phyloP scores from a whole-genome alignment of 805 yeast species.

The Lachancea kluyveri region DNA sequence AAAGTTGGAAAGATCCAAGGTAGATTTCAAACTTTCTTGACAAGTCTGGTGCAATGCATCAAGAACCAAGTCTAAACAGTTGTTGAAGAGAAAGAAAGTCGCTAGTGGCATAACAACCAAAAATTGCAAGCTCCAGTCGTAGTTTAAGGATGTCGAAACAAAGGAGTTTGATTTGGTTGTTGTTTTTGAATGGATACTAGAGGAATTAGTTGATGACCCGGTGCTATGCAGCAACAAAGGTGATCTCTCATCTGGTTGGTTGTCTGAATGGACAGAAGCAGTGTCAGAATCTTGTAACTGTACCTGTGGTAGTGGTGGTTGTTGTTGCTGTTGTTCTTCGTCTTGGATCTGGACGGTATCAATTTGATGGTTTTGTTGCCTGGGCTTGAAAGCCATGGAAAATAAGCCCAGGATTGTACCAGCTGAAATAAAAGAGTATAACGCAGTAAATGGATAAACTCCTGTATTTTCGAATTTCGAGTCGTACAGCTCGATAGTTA shows the following conservation, averaged over 20 bases:
- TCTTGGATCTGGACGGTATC: slow-evolving; percentile 7
- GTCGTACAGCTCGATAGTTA: slow-evolving; percentile 43
- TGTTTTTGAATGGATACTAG: slow-evolving; percentile 5
- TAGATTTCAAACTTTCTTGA: slow-evolving; percentile 53
- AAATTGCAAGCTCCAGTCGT: slow-evolving; percentile 80
- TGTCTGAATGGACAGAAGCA: too few species aligned
- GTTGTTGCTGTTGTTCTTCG: slow-evolving; percentile 5
- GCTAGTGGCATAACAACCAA: slow-evolving; percentile 61
- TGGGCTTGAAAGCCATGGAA: slow-evolving; percentile 7
- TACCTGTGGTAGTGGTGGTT: too few species aligned
- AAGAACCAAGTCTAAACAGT: slow-evolving; percentile 44
- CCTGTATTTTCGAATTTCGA: slow-evolving; percentile 44
- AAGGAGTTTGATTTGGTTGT: not conserved
- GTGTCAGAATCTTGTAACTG: too few species aligned
- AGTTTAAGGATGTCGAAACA: slow-evolving; percentile 40
- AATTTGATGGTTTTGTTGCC: not conserved
- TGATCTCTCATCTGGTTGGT: slow-evolving; percentile 31
- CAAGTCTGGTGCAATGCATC: slow-evolving; percentile 65
- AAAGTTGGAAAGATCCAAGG: slow-evolving; percentile 33
- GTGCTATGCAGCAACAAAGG: slow-evolving; percentile 26
- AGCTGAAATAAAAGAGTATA: slow-evolving; percentile 41
- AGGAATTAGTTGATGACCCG: slow-evolving; percentile 13
- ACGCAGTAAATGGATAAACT: slow-evolving; percentile 40
- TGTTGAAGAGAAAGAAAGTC: slow-evolving; percentile 47
- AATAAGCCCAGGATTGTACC: slow-evolving; percentile 47